Conservation (phyloP, 176 grass and related monocot species). For the Musa schizocarpa region DNA sequence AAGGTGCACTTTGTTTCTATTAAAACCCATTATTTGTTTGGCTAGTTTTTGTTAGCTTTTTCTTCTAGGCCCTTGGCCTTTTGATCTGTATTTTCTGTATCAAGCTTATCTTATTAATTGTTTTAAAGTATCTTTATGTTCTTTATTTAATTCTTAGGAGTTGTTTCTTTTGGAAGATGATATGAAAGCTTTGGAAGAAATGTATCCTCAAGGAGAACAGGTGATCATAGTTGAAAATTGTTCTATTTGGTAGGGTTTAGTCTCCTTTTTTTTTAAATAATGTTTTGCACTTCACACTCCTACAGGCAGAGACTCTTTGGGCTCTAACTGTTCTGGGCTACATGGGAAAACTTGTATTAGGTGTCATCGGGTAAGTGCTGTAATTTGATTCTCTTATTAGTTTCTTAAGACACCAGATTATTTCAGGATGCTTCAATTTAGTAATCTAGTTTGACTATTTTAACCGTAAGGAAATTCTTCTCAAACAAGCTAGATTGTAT, state of each 20-base stretch:
- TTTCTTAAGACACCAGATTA: not conserved
- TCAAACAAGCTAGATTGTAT: too few relatives aligned
- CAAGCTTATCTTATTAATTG: not conserved
- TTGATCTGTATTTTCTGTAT: not conserved
- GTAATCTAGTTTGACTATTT: not conserved
- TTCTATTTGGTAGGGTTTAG: slow-evolving; percentile 8
- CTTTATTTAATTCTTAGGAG: slow-evolving; percentile 42
- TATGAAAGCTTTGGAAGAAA: slow-evolving; percentile 91
- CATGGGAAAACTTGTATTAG: slow-evolving; percentile 76
- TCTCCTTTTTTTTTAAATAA: not conserved
- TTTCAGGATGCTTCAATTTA: not conserved
- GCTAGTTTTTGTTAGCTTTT: not conserved
- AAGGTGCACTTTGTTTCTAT: slow-evolving; percentile 35
- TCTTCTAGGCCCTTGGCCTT: not conserved
- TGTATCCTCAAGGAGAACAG: slow-evolving; percentile 99
- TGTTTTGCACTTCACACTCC: slow-evolving; percentile 11
- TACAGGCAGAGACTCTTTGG: slow-evolving; percentile 93
- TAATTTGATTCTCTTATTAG: slow-evolving; percentile 11
- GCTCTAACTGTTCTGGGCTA: slow-evolving; percentile 91
- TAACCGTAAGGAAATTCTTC: too few relatives aligned
- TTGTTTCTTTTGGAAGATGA: slow-evolving; percentile 91
- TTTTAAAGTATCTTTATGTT: not conserved
- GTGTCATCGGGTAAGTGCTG: slow-evolving; percentile 68
- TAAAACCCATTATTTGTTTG: not conserved
- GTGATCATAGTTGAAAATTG: slow-evolving; percentile 28